Evolutionary conservation across 148 eudicot genomes (phyloP).

Genomic region (Fagopyrum tataricum): DNA sequence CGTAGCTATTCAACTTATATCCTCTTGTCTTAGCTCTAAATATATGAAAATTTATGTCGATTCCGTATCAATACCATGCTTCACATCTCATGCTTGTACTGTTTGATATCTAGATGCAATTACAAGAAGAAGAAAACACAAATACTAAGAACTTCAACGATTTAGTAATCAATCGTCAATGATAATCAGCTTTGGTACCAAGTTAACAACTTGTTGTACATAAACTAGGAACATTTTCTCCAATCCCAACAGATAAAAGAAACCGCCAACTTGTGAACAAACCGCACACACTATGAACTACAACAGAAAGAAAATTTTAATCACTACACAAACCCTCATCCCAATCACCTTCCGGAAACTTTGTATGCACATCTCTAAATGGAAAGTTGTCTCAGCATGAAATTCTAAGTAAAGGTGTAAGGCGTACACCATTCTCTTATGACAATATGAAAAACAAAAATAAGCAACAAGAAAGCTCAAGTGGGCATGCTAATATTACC

Average conservation of each 20-base stretch:
- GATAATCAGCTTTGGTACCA: neutral
- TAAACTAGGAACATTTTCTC: neutral
- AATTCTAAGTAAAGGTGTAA: neutral
- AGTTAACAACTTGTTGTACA: neutral
- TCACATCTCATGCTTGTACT: neutral
- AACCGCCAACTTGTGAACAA: neutral
- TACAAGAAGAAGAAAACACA: neutral
- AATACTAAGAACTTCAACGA: neutral
- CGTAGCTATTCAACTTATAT: neutral
- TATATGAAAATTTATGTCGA: neutral
- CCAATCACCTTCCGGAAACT: neutral
- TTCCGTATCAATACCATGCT: neutral
- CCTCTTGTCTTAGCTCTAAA: neutral
- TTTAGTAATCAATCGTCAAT: neutral
- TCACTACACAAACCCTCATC: neutral
- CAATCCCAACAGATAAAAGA: neutral
- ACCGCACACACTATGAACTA: neutral
- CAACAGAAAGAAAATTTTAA: neutral
- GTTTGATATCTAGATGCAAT: neutral
- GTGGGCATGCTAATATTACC: neutral
- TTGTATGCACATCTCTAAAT: neutral
- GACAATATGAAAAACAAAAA: neutral
- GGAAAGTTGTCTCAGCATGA: neutral
- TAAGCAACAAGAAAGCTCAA: neutral
- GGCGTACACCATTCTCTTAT: neutral